Base-by-base conservation (phyloP, 352 stramenopile genomes). In the Globisporangium okanoganense region DNA sequence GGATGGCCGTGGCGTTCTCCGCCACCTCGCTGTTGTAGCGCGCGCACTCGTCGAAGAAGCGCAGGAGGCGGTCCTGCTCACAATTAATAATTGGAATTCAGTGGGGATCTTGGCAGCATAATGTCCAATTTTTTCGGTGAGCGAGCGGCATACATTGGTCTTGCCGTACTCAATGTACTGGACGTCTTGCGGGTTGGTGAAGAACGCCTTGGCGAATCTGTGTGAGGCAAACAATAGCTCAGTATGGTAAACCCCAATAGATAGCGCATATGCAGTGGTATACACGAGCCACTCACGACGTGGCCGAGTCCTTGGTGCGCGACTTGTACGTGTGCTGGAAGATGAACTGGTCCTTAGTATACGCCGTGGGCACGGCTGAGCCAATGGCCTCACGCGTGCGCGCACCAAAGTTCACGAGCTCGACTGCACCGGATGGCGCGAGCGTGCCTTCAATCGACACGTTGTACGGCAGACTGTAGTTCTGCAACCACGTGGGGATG, bases 401-500 rank as follows among this genome's bases (percentile, higher is more conserved):
- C n/a, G 58, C 57, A 3, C 75, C 78, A 20, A 77, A 72, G 9
- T 49, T 54, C 31, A 62, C 50, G n/a, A 91, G 72, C 56, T 89
- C 79, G 2, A 50, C n/a, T 14, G 52, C 61, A 0, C 79, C 82
- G 6, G 72, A 50, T 0, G 59, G 38, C 2, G 78, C 65, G 35
- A 92, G 64, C 16, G 69, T 61, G 8, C 76, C 76, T 35, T 75
- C 60, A 18, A 82, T 51, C 12, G 67, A 73, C 52, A 71, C 24
- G 47, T 88, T 82, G 67, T 92, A 92, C 12, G 65, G 76, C 20
- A 92, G 75, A 18, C 38, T 65, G 63, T 92, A 92, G 53, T 74
- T 67, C 8, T 66, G 69, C 27, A 92, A 43, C 82, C 82, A 92
- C 27, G 33, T n/a, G 1, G 79, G 78, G 10, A 90, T 59, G 13